Base-by-base conservation (phyloP, 371 early-diverging fungal species). In the Mucor saturninus region DNA sequence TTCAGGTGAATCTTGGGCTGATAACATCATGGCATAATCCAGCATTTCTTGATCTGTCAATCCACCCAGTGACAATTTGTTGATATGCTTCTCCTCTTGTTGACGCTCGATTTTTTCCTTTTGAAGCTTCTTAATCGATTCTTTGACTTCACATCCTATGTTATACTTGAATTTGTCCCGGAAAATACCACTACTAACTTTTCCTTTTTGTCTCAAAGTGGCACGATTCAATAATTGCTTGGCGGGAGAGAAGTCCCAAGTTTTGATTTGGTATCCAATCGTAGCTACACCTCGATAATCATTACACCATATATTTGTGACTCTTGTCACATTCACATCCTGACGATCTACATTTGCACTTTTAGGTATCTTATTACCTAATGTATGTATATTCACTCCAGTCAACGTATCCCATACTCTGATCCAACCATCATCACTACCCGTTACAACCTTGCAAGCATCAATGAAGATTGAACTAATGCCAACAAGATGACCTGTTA, bases 401-500 rank as follows among this genome's bases (percentile, higher is more conserved):
- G 79, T 78, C 10, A 83, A 45, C 9, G 79, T 81, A 56, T 83
- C 79, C 77, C 77, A 80, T 14, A 79, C 57, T 31, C 69, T 68
- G 26, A 83, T 80, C 80, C 79, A 77, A 0, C 83, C 83, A 62
- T 83, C 83, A 35, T 71, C 74, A 52, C 80, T 80, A 21, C 84
- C 84, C 38, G 74, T 74, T 2, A 83, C 72, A 15, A 83, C 43
- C 46, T 83, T 83, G 37, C 55, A 80, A 0, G 72, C 76, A 58
- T 83, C 84, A 37, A 81, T 35, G 43, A 66, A 72, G 0, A 81
- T 57, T 3, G 72, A 65, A 52, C 81, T 81, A n/a, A 83, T 80
- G 10, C 74, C 62, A 9, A 61, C 56, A 8, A 59, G 10, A 50
- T 79, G 80, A 0, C 76, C 80, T n/a, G 65, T 56, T 15, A 70